Conservation (phyloP, 768 basidiomycete genomes). For the Coprinopsis marcescibilis region DNA sequence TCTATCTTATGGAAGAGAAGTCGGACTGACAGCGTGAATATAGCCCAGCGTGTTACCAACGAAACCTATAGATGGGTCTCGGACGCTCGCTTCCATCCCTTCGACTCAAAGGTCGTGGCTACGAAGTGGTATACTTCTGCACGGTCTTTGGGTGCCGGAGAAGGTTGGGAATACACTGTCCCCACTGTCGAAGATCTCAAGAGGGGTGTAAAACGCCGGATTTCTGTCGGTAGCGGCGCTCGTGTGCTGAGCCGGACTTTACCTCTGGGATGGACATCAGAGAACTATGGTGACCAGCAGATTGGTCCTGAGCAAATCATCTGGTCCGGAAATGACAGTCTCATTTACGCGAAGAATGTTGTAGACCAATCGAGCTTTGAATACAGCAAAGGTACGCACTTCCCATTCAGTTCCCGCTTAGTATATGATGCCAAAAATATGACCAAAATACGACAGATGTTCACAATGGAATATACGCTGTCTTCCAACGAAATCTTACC, state of each 20-base stretch:
- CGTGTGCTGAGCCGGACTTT: slow-evolving; percentile 51
- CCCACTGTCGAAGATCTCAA: slow-evolving; percentile 34
- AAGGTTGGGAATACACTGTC: slow-evolving; percentile 64
- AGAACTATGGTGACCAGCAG: slow-evolving; percentile 61
- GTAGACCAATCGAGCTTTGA: slow-evolving; percentile 42
- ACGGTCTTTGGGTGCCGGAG: slow-evolving; percentile 64
- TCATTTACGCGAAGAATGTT: slow-evolving; percentile 67
- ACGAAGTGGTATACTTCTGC: slow-evolving; percentile 72
- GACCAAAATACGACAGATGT: too few relatives aligned
- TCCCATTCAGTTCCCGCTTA: neutral
- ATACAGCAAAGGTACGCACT: slow-evolving; percentile 58
- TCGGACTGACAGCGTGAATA: neutral
- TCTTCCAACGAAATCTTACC: slow-evolving; percentile 62
- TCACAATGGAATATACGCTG: slow-evolving; percentile 65
- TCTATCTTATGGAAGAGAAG: neutral
- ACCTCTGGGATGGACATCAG: slow-evolving; percentile 55
- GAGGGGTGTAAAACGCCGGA: slow-evolving; percentile 15
- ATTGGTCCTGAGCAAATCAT: slow-evolving; percentile 70
- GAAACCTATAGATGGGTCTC: slow-evolving; percentile 70
- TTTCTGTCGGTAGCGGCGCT: slow-evolving; percentile 41
- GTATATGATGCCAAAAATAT: too few relatives aligned
- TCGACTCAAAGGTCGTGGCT: slow-evolving; percentile 55
- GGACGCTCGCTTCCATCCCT: slow-evolving; percentile 67
- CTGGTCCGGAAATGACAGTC: slow-evolving; percentile 50
- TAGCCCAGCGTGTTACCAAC: slow-evolving; percentile 54